Conservation (phyloP, 495 filamentous ascomycete genomes). For the Endocarpon pusillum region DNA sequence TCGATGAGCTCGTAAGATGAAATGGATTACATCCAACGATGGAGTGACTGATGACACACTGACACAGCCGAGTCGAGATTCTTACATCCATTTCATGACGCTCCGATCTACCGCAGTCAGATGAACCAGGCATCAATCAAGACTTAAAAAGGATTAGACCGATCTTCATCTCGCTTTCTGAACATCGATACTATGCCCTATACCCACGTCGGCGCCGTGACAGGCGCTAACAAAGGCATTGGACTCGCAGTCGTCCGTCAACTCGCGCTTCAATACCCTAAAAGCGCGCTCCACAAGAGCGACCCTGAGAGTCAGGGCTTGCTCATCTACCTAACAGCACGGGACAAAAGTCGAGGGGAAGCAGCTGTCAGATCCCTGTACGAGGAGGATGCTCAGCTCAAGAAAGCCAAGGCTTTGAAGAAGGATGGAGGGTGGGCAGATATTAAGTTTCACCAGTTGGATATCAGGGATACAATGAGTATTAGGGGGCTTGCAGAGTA, state of each 20-base stretch:
- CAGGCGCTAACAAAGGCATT: conserved; percentile 37
- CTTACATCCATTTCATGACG: no score
- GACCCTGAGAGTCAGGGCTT: conserved; percentile 15
- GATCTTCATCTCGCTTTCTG: no score
- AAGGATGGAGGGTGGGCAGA: conserved; percentile 24
- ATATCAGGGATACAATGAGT: conserved; percentile 25
- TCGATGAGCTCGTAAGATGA: no score
- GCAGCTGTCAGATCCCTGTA: conserved; percentile 22
- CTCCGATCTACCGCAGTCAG: no score
- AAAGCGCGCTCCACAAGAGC: conserved; percentile 24
- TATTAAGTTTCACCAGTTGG: conserved; percentile 24
- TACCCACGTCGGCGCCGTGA: no score
- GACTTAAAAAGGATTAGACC: no score
- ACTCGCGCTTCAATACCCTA: conserved; percentile 32
- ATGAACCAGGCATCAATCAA: no score
- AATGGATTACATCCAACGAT: no score
- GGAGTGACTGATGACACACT: no score
- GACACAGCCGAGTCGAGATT: no score
- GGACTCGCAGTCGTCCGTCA: conserved; percentile 38
- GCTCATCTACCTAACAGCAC: conserved; percentile 34
- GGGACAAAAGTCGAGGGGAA: conserved; percentile 23
- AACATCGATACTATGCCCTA: no score
- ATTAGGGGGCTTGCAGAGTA: conserved; percentile 21
- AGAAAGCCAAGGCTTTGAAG: conserved; percentile 21
- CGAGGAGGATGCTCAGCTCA: conserved; percentile 21